Evolutionary conservation across 1,139 yeast species (phyloP), one percentile per base, ranked within the genome.

Genomic region (Meyerozyma athensensis): DNA sequence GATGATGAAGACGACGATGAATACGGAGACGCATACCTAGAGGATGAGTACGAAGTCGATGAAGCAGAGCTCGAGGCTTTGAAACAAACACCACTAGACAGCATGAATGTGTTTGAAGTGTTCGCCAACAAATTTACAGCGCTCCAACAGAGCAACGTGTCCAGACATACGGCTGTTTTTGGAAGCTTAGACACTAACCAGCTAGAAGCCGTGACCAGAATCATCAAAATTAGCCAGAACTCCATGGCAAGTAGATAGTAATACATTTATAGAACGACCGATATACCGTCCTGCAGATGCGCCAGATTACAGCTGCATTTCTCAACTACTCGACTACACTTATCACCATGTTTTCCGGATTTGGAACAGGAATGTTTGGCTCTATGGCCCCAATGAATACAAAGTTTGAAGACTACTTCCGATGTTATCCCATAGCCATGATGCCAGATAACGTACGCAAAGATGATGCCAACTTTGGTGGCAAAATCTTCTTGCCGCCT

Each of bases 401-500:
- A 41, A 66, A 61, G 35, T 77, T 76, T 62, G 89, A 85, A 52
- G 96, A 89, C 49, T 85, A 77, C 61, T 92, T 86, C 67, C 74
- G 98, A 53, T 86, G 96, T 54, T 92, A 89, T 57, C 97, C 97
- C 3, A 76, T 90, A 30, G 74, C 83, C 3, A 86, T 86, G 95
- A 86, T 87, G 92, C 86, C 95, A 4, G 95, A 87, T 45, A 66
- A 72, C 43, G 78, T 74, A 30, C 69, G 95, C 26, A 83, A 81
- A 50, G 92, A 83, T 43, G 87, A 81, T 45, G 83, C 95, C 42
- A 90, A 92, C 55, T 90, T 64, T 59, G 97, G 98, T n/a, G 99
- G 98, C 47, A 92, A 94, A 67, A 87, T 92, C 44, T 89, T 90
- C 46, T 62, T 92, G 41, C 99, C 99, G 4, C 94, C 96, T 17